Conservation (phyloP, 2,329 filamentous ascomycete genomes). For the Claviceps pusilla region DNA sequence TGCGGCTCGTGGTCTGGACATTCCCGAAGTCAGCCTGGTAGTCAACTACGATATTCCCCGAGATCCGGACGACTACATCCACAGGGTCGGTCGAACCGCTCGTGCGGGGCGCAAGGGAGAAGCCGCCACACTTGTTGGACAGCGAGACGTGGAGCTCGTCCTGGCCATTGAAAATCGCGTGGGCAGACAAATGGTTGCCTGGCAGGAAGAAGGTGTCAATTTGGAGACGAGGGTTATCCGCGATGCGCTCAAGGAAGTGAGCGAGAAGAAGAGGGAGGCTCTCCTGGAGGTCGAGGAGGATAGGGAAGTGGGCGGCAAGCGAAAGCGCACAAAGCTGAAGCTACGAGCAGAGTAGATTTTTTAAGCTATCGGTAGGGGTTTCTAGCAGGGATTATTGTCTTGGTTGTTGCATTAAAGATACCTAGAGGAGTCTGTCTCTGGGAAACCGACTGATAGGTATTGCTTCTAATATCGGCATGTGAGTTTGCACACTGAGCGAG, state of each 20-base stretch:
- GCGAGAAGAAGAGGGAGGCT: slow-evolving; percentile 91
- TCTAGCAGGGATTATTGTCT: too few relatives aligned
- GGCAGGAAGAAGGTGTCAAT: slow-evolving; percentile 82
- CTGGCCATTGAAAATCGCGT: slow-evolving; percentile 78
- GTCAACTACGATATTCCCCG: slow-evolving; percentile 92
- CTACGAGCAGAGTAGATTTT: slow-evolving; percentile 20
- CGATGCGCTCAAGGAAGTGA: slow-evolving; percentile 75
- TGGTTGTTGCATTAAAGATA: too few relatives aligned
- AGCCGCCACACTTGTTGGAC: slow-evolving; percentile 76
- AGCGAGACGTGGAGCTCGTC: slow-evolving; percentile 83
- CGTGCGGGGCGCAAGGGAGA: slow-evolving; percentile 76
- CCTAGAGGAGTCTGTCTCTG: too few relatives aligned
- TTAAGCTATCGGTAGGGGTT: too few relatives aligned
- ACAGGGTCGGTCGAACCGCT: slow-evolving; percentile 87
- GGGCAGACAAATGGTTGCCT: slow-evolving; percentile 64
- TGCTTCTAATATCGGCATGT: too few relatives aligned
- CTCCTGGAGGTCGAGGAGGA: slow-evolving; percentile 83
- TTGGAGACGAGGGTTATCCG: slow-evolving; percentile 78
- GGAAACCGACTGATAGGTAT: too few relatives aligned
- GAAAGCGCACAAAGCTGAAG: slow-evolving; percentile 47
- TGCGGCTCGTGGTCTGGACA: slow-evolving; percentile 84
- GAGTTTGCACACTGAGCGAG: too few relatives aligned
- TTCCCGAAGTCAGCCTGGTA: slow-evolving; percentile 78
- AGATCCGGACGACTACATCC: slow-evolving; percentile 95
- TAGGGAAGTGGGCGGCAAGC: slow-evolving; percentile 79